phyloP scores from a whole-genome alignment of 2,329 filamentous ascomycete species.

The Paecilomyces sp. region DNA sequence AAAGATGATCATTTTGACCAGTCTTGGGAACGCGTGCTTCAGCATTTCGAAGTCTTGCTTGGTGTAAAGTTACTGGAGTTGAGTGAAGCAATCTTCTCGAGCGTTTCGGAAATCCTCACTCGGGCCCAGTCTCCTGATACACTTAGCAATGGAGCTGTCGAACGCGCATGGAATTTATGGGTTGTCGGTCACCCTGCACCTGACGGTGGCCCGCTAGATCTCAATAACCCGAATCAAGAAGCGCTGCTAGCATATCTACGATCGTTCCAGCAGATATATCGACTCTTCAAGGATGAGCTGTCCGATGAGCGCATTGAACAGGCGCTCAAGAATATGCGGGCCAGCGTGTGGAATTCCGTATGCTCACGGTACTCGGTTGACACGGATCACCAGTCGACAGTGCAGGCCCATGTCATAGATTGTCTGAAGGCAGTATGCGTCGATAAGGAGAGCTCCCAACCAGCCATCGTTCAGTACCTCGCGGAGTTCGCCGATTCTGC shows the following conservation, averaged over 20 bases:
- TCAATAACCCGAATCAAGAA: conserved; percentile 62
- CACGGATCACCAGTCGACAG: conserved; percentile 28
- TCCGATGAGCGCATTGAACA: conserved; percentile 54
- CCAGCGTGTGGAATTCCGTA: conserved; percentile 65
- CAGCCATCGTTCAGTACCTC: conserved; percentile 38
- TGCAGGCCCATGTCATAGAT: conserved; percentile 27
- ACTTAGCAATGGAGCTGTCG: conserved; percentile 44
- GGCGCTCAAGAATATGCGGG: conserved; percentile 65
- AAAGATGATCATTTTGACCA: conserved; percentile 59
- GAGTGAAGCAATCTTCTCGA: conserved; percentile 64
- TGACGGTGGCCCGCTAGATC: conserved; percentile 33
- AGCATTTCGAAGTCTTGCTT: conserved; percentile 59
- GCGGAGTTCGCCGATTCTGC: conserved; percentile 64
- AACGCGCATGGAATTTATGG: conserved; percentile 64
- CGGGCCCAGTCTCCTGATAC: conserved; percentile 37
- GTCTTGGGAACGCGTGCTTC: conserved; percentile 69
- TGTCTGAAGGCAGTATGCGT: conserved; percentile 27
- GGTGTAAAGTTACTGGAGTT: conserved; percentile 61
- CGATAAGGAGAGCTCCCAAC: conserved; percentile 30
- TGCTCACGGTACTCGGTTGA: conserved; percentile 32
- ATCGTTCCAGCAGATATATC: conserved; percentile 69
- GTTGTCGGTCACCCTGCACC: conserved; percentile 55
- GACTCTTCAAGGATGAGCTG: conserved; percentile 60
- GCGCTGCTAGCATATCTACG: conserved; percentile 80
- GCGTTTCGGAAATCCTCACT: conserved; percentile 55